A percentile compares a stretch with the other conserved stretches of the same genome.
Evolutionary conservation across 1,284 basidiomycete species (phyloP).

Genomic region (Inonotus obliquus): DNA sequence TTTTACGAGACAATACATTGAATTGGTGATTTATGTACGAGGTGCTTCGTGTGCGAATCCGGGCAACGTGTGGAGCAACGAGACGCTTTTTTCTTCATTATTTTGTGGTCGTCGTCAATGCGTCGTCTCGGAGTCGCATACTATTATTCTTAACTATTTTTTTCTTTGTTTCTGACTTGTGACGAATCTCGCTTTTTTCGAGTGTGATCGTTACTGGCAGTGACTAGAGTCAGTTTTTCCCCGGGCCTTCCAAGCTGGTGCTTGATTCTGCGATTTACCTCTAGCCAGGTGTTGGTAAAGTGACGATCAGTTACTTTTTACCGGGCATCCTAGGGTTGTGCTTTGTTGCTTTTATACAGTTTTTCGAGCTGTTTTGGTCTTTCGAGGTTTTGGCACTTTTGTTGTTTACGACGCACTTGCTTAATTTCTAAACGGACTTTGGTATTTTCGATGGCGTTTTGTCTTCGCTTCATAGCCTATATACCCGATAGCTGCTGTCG

Average conservation of each 20-base stretch:
- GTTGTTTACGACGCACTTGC: not conserved
- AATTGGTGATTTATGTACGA: conserved; percentile 48
- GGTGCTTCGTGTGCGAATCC: not conserved
- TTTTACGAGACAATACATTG: conserved; percentile 66
- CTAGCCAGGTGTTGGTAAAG: not conserved
- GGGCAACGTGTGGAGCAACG: not conserved
- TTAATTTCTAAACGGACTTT: not conserved
- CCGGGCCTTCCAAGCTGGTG: conserved; percentile 1
- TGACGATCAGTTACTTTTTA: not conserved
- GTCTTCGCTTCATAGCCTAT: not conserved
- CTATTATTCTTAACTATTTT: not conserved
- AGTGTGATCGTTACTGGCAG: not conserved
- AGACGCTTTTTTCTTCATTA: not conserved
- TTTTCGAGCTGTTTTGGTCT: not conserved
- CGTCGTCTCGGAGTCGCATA: not conserved
- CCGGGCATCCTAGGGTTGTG: not conserved
- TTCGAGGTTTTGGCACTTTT: not conserved
- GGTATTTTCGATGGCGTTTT: not conserved
- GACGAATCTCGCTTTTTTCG: not conserved
- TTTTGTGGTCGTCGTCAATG: not conserved
- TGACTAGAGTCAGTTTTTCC: not conserved
- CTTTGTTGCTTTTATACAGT: not conserved
- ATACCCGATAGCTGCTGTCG: not conserved
- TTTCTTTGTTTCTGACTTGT: not conserved
- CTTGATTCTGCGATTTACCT: not conserved